Base-by-base conservation (phyloP, 352 stramenopile species). In the Phytophthora niederhauseri region DNA sequence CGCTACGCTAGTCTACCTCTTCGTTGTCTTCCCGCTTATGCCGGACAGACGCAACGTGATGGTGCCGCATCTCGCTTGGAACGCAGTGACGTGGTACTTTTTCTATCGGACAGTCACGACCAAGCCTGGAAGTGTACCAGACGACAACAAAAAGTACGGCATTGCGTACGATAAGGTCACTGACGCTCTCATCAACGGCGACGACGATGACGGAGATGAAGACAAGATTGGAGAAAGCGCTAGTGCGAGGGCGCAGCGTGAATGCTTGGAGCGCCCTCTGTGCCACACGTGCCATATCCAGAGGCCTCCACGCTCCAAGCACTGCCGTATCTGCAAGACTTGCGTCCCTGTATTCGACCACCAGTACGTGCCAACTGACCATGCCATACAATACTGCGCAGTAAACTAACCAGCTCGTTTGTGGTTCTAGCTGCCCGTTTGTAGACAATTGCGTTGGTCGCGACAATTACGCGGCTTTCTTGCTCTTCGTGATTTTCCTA, bases 391-490 rank as follows among this genome's bases (percentile, higher is more conserved):
- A 12, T n/a, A 61, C 24, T 62, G 22, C 51, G 3, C 4, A 49
- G n/a, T 51, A 22, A 56, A 49, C 58, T 72, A 62, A 69, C 28
- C 28, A 68, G 49, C 56, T 51, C 48, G 4, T 73, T 46, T 15
- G 38, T 49, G 15, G 4, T 55, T 46, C 6, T 73, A 91, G 87
- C 77, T 99, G 97, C 60, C 97, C 97, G 17, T 99, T 98, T 82
- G 91, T 99, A 9, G 98, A 99, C 83, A 99, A 99, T 78, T 99
- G 97, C 66, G 92, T 99, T 2, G 98, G 97, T 24, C 95, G 98
- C 50, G 88, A 94, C 69, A 99, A 99, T 80, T 98, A 99, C 78
- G 98, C 98, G 63, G 73, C 72, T 45, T 96, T 96, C 49, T 66
- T 94, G 43, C 68, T 78, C 6, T 96, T 93, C 54, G 72, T 92